Base-by-base conservation (phyloP, 129 eudicot genomes). In the Glebionis coronaria region DNA sequence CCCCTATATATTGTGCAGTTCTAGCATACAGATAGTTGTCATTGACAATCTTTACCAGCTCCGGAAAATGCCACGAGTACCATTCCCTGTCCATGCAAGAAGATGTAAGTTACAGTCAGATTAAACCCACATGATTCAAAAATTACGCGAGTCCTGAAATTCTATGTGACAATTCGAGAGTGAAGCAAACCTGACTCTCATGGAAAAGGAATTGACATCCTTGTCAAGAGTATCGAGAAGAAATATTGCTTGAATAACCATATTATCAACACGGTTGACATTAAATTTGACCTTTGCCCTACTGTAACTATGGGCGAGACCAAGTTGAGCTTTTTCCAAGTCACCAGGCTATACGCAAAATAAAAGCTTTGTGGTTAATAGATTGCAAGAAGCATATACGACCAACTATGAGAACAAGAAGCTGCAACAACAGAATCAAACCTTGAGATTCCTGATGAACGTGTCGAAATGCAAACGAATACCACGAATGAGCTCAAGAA, bases 31-130 rank as follows among this genome's bases (percentile, higher is more conserved):
- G 81, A 84, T 93, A 88, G 76, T 93, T 93, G 83, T 93, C 98
- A 53, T 82, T 88, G 68, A 93, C 84, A 59, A 93, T 88, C 82
- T 93, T 93, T n/a, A 84, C 98, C 31, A 93, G 61, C 77, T 93
- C 98, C 1, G 98, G 98, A 61, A 93, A 93, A 79, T 93, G 98
- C 98, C 98, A 93, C 10, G 85, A 77, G 77, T 93, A 93, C 98
- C 98, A 93, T 62, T 93, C 98, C 68, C 98, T 88, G 84, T 73
- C 75, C 20, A 13, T 25, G 69, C 1, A 38, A 28, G 18, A 57
- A 11, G 31, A 58, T 10, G 18, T 12, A 70, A 65, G 3, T 23
- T 61, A 67, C 12, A 21, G 15, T 0, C 0, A 62, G 10, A 73
- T n/a, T 42, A 59, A 51, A 35, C 2, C 2, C 42, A 35, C 42